A percentile compares a stretch with the other conserved stretches of the same genome.
These are phyloP conservation scores for Maudiozyma bulderi DNA, from an alignment of 805 yeast species.

Conservation along the genomic window DNA sequence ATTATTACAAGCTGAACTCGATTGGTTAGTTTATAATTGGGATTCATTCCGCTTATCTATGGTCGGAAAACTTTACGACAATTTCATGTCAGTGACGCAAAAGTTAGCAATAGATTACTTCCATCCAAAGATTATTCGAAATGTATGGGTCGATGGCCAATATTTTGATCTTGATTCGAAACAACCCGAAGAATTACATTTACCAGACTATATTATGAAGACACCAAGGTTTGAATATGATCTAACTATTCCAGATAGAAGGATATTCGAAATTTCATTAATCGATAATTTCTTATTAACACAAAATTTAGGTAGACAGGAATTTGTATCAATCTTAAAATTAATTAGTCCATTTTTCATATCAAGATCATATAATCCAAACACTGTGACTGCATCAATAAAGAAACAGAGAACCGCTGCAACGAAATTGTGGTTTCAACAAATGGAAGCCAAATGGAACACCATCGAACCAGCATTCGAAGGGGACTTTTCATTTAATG, in stretches of 20 bases:
- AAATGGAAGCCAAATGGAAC: constrained; percentile 23
- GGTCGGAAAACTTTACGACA: constrained; percentile 41
- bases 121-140: constrained; percentile 51
- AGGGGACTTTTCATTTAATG: constrained; percentile 1
- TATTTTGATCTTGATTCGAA: constrained; percentile 19
- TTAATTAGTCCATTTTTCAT: constrained; percentile 37
- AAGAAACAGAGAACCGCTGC: constrained; percentile 18
- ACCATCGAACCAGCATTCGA: neutral
- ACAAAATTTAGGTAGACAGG: constrained; percentile 41
- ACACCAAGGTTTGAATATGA: constrained; percentile 17
- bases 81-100: constrained; percentile 43
- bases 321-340: constrained; percentile 31
- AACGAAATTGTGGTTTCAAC: constrained; percentile 22
- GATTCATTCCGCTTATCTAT: constrained; percentile 38
- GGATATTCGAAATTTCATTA: constrained; percentile 33
- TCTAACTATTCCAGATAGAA: constrained; percentile 29
- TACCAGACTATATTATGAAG: constrained; percentile 14
- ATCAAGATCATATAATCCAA: constrained; percentile 31
- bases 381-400: constrained; percentile 19
- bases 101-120: constrained; percentile 43
- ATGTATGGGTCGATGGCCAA: constrained; percentile 40
- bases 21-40: constrained; percentile 34
- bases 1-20: constrained; percentile 32
- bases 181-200: constrained; percentile 9
- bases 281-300: constrained; percentile 40